phyloP scores from a whole-genome alignment of 768 basidiomycete species.

The Suillus discolor region DNA sequence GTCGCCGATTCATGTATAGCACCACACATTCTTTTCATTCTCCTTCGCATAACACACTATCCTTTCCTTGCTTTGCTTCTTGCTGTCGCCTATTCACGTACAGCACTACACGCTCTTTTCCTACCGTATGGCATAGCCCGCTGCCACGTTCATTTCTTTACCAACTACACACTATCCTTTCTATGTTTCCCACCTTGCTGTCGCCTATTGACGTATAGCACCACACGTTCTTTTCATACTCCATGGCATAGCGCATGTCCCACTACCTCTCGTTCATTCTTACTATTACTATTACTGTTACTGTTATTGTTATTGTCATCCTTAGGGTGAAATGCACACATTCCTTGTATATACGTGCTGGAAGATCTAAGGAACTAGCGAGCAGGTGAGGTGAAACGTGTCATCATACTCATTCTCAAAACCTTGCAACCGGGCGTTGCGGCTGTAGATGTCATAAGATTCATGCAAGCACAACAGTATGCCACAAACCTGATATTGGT shows the following conservation, averaged over 20 bases:
- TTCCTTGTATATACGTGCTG: not conserved
- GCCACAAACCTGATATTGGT: not conserved
- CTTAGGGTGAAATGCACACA: not conserved
- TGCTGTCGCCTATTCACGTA: not conserved
- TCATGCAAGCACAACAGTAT: not conserved
- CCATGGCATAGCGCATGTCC: not conserved
- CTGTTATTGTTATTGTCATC: not conserved
- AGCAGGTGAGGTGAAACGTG: not conserved
- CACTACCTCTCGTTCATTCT: not conserved
- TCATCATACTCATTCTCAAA: conserved; percentile 13
- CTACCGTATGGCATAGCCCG: not conserved
- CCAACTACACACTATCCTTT: too few relatives aligned
- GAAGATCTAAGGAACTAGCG: not conserved
- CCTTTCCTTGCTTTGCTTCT: not conserved
- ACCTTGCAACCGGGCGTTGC: conserved; percentile 27
- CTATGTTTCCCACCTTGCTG: too few relatives aligned
- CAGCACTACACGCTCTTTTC: not conserved
- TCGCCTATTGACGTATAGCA: too few relatives aligned
- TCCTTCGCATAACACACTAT: not conserved
- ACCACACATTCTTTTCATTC: not conserved
- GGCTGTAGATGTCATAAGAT: not conserved
- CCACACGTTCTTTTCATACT: not conserved
- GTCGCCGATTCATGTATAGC: not conserved
- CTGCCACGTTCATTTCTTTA: too few relatives aligned
- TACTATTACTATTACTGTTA: not conserved